Percentiles rank a stretch among this genome's conserved stretches.
phyloP scores from a whole-genome alignment of 331 rosid genomes.

The Erythrophleum ivorense region DNA sequence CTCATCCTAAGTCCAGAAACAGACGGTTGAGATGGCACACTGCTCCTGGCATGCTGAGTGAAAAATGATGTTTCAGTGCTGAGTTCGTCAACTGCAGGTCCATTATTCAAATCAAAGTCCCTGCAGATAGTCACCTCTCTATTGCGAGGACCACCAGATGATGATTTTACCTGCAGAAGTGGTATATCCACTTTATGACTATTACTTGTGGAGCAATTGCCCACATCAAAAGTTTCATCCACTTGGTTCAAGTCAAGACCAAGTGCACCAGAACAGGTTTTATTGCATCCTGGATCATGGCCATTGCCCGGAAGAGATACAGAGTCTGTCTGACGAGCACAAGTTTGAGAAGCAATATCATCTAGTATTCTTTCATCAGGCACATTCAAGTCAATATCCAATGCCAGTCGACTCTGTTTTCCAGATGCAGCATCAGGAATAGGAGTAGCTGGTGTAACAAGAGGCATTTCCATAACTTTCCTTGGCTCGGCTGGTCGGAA shows the following conservation, averaged over 20 bases:
- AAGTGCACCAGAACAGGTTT: slow-evolving; percentile 50
- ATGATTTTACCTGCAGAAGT: slow-evolving; percentile 49
- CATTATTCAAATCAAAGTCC: slow-evolving; percentile 86
- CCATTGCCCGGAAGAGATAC: background rate
- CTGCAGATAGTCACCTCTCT: slow-evolving; percentile 53
- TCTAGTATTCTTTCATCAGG: slow-evolving; percentile 73
- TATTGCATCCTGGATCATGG: too few species aligned
- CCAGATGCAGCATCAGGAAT: slow-evolving; percentile 42
- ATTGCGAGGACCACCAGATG: slow-evolving; percentile 50
- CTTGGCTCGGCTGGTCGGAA: slow-evolving; percentile 97
- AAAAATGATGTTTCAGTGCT: slow-evolving; percentile 52
- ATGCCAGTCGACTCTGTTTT: slow-evolving; percentile 57
- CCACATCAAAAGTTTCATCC: slow-evolving; percentile 70
- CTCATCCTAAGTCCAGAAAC: slow-evolving; percentile 61
- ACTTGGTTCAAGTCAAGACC: slow-evolving; percentile 86
- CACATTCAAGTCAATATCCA: slow-evolving; percentile 82
- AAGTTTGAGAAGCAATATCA: slow-evolving; percentile 63
- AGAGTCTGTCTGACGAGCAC: slow-evolving; percentile 17
- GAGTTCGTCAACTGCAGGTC: slow-evolving; percentile 76
- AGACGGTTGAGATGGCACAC: slow-evolving; percentile 51
- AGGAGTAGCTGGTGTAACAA: slow-evolving; percentile 41
- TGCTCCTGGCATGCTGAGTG: slow-evolving; percentile 57
- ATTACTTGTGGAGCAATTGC: slow-evolving; percentile 50
- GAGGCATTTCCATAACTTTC: slow-evolving; percentile 55
- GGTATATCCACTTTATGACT: slow-evolving; percentile 47